A percentile compares a stretch with the other conserved stretches of the same genome.
Conservation (phyloP, 768 basidiomycete species). For the Boletus edulis region DNA sequence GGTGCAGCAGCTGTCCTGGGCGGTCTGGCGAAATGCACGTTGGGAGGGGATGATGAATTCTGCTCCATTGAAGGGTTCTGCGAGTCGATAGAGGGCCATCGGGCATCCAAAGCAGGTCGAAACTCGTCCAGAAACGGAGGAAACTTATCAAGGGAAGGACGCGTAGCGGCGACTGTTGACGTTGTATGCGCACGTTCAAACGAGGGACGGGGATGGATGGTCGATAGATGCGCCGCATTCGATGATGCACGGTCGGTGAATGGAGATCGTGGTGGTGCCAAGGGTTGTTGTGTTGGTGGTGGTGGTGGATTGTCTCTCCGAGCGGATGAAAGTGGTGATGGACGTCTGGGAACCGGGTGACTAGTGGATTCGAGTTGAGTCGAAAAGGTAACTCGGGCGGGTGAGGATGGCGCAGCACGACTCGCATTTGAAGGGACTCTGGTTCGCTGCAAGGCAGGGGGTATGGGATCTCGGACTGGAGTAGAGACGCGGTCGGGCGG, state of each 20-base stretch:
- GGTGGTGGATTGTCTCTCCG: constrained; percentile 14
- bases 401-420: constrained; percentile 2
- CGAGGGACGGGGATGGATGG: constrained; percentile 9
- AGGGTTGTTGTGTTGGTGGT: not conserved
- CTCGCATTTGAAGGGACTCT: constrained; percentile 21
- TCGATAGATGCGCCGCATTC: constrained; percentile 8
- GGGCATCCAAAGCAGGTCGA: constrained; percentile 10
- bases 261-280: constrained; percentile 6
- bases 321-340: constrained; percentile 11
- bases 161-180: constrained; percentile 11
- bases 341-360: constrained; percentile 12
- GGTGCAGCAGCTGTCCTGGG: constrained; percentile 10
- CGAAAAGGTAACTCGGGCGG: constrained; percentile 11
- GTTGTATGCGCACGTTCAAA: constrained; percentile 17
- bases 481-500: constrained; percentile 15
- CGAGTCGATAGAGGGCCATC: constrained; percentile 15
- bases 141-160: constrained; percentile 15
- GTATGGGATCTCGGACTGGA: constrained; percentile 15
- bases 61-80: constrained; percentile 5
- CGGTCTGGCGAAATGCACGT: constrained; percentile 3
- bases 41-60: not conserved
- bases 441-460: constrained; percentile 13
- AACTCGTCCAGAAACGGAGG: constrained; percentile 18
- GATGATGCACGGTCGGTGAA: constrained; percentile 8
- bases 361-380: constrained; percentile 7